A percentile compares a stretch with the other conserved stretches of the same genome.
These are phyloP conservation scores for Lachancea cidri DNA, from an alignment of 805 yeast species.

Conservation along the genomic window DNA sequence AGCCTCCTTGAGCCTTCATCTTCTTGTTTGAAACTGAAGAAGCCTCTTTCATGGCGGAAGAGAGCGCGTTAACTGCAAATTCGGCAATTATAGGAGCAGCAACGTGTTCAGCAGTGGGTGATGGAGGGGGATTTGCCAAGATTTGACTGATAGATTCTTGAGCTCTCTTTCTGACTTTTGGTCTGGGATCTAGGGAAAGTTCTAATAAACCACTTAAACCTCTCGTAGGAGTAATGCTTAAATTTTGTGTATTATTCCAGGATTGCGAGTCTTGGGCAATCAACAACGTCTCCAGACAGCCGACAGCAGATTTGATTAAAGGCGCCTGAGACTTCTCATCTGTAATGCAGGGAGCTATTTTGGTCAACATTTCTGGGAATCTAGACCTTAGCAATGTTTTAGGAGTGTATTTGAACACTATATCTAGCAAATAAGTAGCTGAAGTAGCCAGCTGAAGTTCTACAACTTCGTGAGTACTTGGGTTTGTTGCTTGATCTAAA, in stretches of 20 bases:
- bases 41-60: conserved; percentile 39
- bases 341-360: conserved; percentile 76
- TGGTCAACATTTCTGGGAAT: conserved; percentile 71
- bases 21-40: conserved; percentile 33
- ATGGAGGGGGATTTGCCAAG: conserved; percentile 61
- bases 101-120: conserved; percentile 73
- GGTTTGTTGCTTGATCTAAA: conserved; percentile 62
- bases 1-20: conserved; percentile 28
- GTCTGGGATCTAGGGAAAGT: conserved; percentile 80
- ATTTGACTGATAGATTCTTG: conserved; percentile 75
- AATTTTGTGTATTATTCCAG: conserved; percentile 58
- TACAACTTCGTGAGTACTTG: conserved; percentile 43
- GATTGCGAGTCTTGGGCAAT: conserved; percentile 73
- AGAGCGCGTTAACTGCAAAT: conserved; percentile 53
- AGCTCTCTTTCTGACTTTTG: conserved; percentile 93
- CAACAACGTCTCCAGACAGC: conserved; percentile 74
- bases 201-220: conserved; percentile 75
- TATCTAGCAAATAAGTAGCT: conserved; percentile 74
- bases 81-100: conserved; percentile 70
- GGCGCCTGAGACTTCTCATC: conserved; percentile 71
- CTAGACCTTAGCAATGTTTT: conserved; percentile 62
- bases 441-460: conserved; percentile 67
- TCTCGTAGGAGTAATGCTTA: conserved; percentile 62
- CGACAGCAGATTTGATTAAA: conserved; percentile 74
- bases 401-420: conserved; percentile 71